Percentiles rank a stretch among this genome's conserved stretches.
Evolutionary conservation across 257 asterid genomes (phyloP).

Genomic region (Plantago ovata): DNA sequence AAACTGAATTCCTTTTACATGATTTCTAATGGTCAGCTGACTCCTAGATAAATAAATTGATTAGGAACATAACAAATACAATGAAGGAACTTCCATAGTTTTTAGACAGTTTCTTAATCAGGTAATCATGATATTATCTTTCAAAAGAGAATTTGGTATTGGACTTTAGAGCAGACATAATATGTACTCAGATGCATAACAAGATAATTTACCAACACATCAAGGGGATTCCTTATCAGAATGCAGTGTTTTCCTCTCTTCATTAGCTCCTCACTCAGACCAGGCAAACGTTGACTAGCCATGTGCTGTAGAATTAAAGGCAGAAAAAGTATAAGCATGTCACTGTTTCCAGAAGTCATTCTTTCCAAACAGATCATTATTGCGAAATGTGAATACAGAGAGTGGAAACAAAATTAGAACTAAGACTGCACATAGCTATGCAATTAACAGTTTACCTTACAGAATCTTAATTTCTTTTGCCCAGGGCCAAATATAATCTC

Average conservation of each 20-base stretch:
- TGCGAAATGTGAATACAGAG: not conserved
- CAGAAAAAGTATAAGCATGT: slow-evolving; percentile 9
- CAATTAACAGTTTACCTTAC: slow-evolving; percentile 51
- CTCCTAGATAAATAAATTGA: slow-evolving; percentile 2
- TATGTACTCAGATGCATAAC: slow-evolving; percentile 15
- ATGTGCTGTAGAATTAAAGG: slow-evolving; percentile 59
- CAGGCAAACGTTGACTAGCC: slow-evolving; percentile 71
- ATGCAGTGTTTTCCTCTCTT: slow-evolving; percentile 80
- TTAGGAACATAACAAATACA: not conserved
- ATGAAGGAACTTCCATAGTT: too few species aligned
- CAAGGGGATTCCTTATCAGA: slow-evolving; percentile 78
- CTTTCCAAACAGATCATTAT: not conserved
- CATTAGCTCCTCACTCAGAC: slow-evolving; percentile 59
- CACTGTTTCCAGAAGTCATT: not conserved
- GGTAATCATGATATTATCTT: too few species aligned
- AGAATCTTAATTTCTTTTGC: slow-evolving; percentile 62
- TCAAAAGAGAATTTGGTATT: too few species aligned
- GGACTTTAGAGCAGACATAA: not conserved
- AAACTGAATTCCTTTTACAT: slow-evolving; percentile 11
- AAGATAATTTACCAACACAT: slow-evolving; percentile 59
- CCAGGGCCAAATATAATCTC: slow-evolving; percentile 67
- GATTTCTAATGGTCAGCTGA: not conserved
- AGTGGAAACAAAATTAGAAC: not conserved
- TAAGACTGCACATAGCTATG: not conserved
- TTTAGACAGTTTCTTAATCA: too few species aligned